A percentile compares a stretch with the other conserved stretches of the same genome.
Conservation (phyloP, 345 rosid species). For the Citrus maxima region DNA sequence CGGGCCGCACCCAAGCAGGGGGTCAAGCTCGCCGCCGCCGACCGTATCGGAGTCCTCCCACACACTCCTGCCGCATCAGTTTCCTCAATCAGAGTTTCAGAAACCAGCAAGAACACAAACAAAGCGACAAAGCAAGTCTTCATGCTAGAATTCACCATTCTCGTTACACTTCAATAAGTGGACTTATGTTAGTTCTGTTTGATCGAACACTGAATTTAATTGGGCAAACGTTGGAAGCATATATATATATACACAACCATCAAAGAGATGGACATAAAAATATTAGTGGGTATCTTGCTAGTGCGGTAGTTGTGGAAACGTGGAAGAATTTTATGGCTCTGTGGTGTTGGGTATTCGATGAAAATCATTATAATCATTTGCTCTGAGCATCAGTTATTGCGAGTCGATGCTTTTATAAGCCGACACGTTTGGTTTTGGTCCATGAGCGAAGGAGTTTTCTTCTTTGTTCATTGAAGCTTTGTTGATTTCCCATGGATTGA, state of each 20-base stretch:
- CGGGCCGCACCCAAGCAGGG: conserved; percentile 70
- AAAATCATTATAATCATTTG: conserved; percentile 18
- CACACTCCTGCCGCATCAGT: conserved; percentile 60
- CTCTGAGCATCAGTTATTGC: background rate
- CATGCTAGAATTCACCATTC: conserved; percentile 24
- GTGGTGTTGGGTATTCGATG: conserved; percentile 2
- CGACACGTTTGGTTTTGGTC: background rate
- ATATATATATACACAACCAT: background rate
- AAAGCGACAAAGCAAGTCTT: conserved; percentile 18
- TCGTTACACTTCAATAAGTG: background rate
- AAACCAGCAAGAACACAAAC: conserved; percentile 28
- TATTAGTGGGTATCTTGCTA: background rate
- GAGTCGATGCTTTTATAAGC: background rate
- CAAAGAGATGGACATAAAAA: too few species aligned
- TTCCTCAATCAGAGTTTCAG: conserved; percentile 7
- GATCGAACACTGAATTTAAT: background rate
- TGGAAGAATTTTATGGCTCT: conserved; percentile 15
- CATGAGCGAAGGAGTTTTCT: background rate
- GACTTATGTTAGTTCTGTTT: background rate
- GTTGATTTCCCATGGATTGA: background rate
- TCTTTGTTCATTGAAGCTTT: background rate
- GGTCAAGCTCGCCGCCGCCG: conserved; percentile 68
- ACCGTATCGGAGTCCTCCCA: conserved; percentile 59
- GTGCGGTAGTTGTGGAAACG: conserved; percentile 44
- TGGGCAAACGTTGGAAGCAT: too few species aligned